Percentiles rank a stretch among this genome's conserved stretches.
Conservation (phyloP, 225 moss, liverwort and hornwort species). For the Pseudisothecium myosuroides region DNA sequence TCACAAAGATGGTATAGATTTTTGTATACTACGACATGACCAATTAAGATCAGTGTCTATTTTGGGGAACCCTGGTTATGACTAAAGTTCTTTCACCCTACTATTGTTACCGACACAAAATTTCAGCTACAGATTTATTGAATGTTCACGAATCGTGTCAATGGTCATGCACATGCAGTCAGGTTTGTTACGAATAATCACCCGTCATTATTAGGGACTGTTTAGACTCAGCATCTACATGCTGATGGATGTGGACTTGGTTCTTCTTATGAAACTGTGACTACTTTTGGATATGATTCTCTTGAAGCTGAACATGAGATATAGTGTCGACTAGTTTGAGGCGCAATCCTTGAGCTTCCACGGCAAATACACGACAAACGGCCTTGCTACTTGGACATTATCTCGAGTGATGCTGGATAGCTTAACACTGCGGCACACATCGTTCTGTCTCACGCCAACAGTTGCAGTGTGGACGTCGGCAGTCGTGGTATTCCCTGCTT, state of each 20-base stretch:
- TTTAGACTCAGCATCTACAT: not conserved
- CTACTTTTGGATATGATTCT: not conserved
- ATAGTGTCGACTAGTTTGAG: not conserved
- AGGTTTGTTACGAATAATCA: not conserved
- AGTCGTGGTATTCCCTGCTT: too few relatives aligned
- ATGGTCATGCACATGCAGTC: not conserved
- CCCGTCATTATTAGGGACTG: not conserved
- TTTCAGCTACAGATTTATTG: not conserved
- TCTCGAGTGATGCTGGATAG: too few relatives aligned
- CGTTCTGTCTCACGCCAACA: too few relatives aligned
- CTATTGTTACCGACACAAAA: not conserved
- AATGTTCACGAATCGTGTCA: not conserved
- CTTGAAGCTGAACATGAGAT: not conserved
- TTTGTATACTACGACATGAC: not conserved
- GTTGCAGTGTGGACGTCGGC: too few relatives aligned
- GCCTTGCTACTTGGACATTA: not conserved
- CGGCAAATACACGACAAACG: not conserved
- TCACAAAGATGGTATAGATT: not conserved
- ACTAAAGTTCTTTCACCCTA: too few relatives aligned
- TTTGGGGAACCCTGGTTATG: not conserved
- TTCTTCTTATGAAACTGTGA: not conserved
- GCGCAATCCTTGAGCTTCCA: not conserved
- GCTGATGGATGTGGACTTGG: not conserved
- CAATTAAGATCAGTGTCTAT: not conserved
- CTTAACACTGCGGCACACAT: too few relatives aligned